These are phyloP conservation scores for Plasmopara muralis DNA, from an alignment of 352 stramenopile genomes.

Conservation along the genomic window DNA sequence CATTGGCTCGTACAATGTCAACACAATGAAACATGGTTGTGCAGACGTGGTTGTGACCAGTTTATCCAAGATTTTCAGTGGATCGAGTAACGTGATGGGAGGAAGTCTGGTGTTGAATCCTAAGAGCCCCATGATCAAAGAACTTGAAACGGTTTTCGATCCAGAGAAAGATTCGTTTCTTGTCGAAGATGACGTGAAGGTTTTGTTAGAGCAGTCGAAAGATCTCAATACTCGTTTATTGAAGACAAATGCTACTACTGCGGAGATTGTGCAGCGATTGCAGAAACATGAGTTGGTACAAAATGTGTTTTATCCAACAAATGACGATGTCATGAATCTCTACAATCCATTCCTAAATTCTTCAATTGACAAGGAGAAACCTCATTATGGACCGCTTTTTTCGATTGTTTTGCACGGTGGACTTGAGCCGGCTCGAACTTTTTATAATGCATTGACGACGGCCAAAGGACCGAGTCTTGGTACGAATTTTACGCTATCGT, in stretches of 20 bases:
- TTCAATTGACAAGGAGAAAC: slow-evolving; percentile 12
- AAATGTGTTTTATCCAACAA: slow-evolving; percentile 80
- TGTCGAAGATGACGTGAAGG: slow-evolving; percentile 47
- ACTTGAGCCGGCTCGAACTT: slow-evolving; percentile 57
- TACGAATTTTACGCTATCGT: slow-evolving; percentile 92
- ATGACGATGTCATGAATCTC: slow-evolving; percentile 36
- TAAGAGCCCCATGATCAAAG: slow-evolving; percentile 31
- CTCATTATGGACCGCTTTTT: slow-evolving; percentile 81
- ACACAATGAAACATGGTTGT: slow-evolving; percentile 65
- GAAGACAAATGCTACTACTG: slow-evolving; percentile 76
- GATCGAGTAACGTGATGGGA: slow-evolving; percentile 86
- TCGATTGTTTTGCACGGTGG: slow-evolving; percentile 80
- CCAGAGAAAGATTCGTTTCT: slow-evolving; percentile 49
- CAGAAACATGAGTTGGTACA: slow-evolving; percentile 70
- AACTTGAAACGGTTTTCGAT: slow-evolving; percentile 35
- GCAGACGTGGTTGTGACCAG: slow-evolving; percentile 89
- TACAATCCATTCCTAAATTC: slow-evolving; percentile 56
- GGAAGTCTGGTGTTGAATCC: slow-evolving; percentile 88
- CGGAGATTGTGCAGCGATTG: slow-evolving; percentile 64
- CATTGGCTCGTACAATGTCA: slow-evolving; percentile 87
- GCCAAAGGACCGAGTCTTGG: slow-evolving; percentile 87
- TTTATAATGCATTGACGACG: slow-evolving; percentile 84
- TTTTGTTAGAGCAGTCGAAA: slow-evolving; percentile 39
- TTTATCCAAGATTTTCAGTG: slow-evolving; percentile 92
- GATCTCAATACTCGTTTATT: slow-evolving; percentile 71